Base-by-base conservation (phyloP, 805 yeast species). In the Saccharomycopsis sp. region DNA sequence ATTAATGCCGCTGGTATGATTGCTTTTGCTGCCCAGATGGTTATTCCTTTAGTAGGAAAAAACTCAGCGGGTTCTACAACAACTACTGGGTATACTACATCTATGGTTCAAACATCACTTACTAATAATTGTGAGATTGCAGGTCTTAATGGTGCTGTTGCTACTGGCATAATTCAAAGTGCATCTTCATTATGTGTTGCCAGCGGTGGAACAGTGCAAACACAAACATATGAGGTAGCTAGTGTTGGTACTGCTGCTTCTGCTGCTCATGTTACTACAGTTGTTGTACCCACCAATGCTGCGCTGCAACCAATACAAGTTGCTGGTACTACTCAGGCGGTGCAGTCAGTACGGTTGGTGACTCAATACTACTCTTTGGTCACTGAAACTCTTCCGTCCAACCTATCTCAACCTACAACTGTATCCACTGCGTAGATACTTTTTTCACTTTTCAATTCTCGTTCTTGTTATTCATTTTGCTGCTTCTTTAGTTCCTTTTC, bases 151-250 rank as follows among this genome's bases (percentile, higher is more conserved):
- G 60, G 60, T 1, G 5, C 35, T n/a, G 8, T 15, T 38, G 51
- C 51, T 3, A 47, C 29, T 9, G 19, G 51, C 44, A 29, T 58
- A 3, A 23, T 29, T 9, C 49, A 44, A 17, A 55, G 58, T 55
- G 60, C 60, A 8, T 47, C 55, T 38, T 14, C 17, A 9, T 17
- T 19, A 29, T 58, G 60, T 58, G 55, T 51, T n/a, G 54, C 58
- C 23, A 42, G n/a, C 12, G 60, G 60, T 14, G 58, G 60, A 3
- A 19, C 58, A 34, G 15, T 56, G 7, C 25, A 35, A 25, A 53
- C 24, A 9, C 58, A 56, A 52, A 22, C 53, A 5, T 42, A 65
- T 9, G 38, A 57, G 3, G 25, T 35, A 14, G 17, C 49, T 15
- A 41, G 56, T 15, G 41, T 53, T 22, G 56, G 44, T 35, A 53